Conservation (phyloP, 352 stramenopile genomes). For the Globisporangium lucens region DNA sequence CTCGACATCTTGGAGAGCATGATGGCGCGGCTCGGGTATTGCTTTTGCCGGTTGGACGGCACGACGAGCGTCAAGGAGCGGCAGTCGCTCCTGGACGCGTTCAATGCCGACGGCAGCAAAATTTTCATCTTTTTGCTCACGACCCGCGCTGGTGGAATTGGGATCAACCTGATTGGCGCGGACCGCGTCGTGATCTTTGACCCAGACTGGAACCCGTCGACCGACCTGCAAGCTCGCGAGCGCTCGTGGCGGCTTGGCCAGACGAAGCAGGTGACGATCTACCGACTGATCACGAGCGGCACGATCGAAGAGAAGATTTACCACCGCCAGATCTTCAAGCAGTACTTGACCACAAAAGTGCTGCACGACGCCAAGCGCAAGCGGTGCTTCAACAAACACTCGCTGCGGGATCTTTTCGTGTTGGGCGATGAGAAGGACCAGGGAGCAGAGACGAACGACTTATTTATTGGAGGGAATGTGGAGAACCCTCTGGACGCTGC, state of each 20-base stretch:
- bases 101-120: slow-evolving; percentile 88
- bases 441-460: slow-evolving; percentile 89
- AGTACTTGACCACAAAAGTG: slow-evolving; percentile 96
- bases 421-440: slow-evolving; percentile 63
- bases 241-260: slow-evolving; percentile 95
- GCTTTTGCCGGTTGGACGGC: slow-evolving; percentile 95
- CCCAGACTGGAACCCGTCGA: slow-evolving; percentile 99
- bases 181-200: slow-evolving; percentile 97
- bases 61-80: slow-evolving; percentile 93
- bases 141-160: slow-evolving; percentile 94
- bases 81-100: slow-evolving; percentile 94
- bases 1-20: slow-evolving; percentile 97
- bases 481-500: slow-evolving; percentile 35
- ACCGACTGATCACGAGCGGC: slow-evolving; percentile 93
- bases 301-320: slow-evolving; percentile 99
- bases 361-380: slow-evolving; percentile 96
- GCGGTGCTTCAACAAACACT: slow-evolving; percentile 96
- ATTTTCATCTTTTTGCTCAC: slow-evolving; percentile 83
- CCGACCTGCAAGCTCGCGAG: slow-evolving; percentile 95
- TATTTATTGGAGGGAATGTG: slow-evolving; percentile 89
- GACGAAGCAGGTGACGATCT: slow-evolving; percentile 85
- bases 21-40: slow-evolving; percentile 78
- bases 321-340: slow-evolving; percentile 99
- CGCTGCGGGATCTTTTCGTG: slow-evolving; percentile 95
- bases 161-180: slow-evolving; percentile 94